These are phyloP conservation scores for Cryphonectria radicalis DNA, from an alignment of 2,329 filamentous ascomycete genomes.

Conservation along the genomic window DNA sequence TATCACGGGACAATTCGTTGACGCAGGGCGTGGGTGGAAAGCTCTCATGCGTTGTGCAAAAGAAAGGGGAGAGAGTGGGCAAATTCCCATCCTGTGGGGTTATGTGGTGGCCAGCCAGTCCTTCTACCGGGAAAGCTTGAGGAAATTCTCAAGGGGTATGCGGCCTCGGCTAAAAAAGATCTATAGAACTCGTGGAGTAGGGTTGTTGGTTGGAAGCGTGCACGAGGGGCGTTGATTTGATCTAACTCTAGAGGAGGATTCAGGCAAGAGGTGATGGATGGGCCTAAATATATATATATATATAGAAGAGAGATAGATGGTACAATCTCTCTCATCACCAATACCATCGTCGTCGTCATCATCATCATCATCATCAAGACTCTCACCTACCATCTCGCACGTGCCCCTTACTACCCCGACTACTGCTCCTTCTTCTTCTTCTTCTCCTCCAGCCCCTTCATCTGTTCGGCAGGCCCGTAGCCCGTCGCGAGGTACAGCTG, in stretches of 20 bases:
- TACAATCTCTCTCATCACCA: slow-evolving; percentile 12
- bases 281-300: slow-evolving; percentile 15
- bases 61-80: background rate
- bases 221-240: background rate
- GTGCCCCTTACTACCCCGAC: background rate
- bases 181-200: background rate
- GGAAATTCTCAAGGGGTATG: background rate
- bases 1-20: background rate
- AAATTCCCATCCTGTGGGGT: background rate
- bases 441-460: slow-evolving; percentile 33
- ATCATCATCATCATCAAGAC: background rate
- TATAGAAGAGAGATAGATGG: background rate
- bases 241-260: background rate
- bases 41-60: background rate
- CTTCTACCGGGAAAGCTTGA: background rate
- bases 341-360: background rate
- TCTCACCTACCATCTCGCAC: background rate
- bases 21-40: background rate
- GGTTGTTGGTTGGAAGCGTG: background rate
- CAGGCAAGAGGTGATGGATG: slow-evolving; percentile 5
- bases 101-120: background rate
- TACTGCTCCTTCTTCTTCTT: slow-evolving; percentile 29
- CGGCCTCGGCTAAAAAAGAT: background rate
- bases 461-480: slow-evolving; percentile 34
- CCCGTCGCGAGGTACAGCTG: slow-evolving; percentile 42